Evolutionary conservation across 768 basidiomycete species (phyloP).

Genomic region (Dendrothele bispora): DNA sequence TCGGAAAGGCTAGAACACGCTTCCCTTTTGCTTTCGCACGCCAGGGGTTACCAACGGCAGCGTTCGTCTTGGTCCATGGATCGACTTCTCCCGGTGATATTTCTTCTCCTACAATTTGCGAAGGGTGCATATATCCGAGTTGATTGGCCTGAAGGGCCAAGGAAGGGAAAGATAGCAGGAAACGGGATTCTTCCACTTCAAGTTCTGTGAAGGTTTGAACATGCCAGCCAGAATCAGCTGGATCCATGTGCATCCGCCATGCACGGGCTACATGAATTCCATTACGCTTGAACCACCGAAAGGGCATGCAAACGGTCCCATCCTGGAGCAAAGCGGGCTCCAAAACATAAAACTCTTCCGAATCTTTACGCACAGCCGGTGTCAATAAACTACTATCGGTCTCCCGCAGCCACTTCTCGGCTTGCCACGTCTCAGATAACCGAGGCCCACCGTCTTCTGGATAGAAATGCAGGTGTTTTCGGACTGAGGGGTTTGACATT

Average conservation of each 20-base stretch:
- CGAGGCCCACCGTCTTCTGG: conserved; percentile 30
- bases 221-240: conserved; percentile 12
- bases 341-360: conserved; percentile 25
- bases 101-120: background rate
- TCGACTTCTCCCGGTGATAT: background rate
- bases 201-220: conserved; percentile 11
- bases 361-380: conserved; percentile 24
- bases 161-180: conserved; percentile 9
- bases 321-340: conserved; percentile 24
- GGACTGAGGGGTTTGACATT: conserved; percentile 36
- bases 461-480: conserved; percentile 27
- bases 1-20: conserved; percentile 19
- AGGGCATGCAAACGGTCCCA: conserved; percentile 18
- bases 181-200: conserved; percentile 7
- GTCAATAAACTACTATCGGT: conserved; percentile 18
- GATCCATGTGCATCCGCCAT: conserved; percentile 10
- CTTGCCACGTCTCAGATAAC: conserved; percentile 23
- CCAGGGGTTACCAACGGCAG: conserved; percentile 8
- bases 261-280: conserved; percentile 15
- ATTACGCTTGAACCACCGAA: conserved; percentile 21
- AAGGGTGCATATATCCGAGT: too few species aligned
- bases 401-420: conserved; percentile 26
- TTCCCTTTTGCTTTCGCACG: conserved; percentile 5
- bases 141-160: background rate
- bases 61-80: conserved; percentile 4